Percentiles rank a stretch among this genome's conserved stretches.
Evolutionary conservation across 331 rosid genomes (phyloP).

Genomic region (Spiraea crenata): DNA sequence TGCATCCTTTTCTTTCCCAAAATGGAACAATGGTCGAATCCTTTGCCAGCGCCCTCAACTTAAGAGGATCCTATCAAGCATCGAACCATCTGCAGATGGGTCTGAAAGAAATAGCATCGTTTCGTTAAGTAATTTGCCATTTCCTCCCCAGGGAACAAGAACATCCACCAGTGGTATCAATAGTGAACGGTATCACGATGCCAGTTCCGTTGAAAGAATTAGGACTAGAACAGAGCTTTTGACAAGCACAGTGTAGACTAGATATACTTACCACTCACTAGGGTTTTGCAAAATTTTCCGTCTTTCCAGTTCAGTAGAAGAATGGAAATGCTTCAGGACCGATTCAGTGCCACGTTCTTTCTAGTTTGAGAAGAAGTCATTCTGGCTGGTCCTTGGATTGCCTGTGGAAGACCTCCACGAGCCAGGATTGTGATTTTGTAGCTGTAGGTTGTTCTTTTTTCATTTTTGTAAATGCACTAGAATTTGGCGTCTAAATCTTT

Average conservation of each 20-base stretch:
- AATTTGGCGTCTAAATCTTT: neutral
- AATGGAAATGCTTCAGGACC: constrained; percentile 6
- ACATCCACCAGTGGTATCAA: constrained; percentile 38
- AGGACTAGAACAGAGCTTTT: constrained; percentile 60
- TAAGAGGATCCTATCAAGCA: constrained; percentile 49
- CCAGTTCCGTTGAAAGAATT: constrained; percentile 44
- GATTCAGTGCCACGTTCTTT: constrained; percentile 11
- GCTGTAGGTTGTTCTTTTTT: constrained; percentile 30
- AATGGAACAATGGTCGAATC: constrained; percentile 82
- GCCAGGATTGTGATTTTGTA: constrained; percentile 30
- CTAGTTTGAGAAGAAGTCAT: neutral
- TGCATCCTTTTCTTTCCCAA: constrained; percentile 57
- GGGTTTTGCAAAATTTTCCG: constrained; percentile 6
- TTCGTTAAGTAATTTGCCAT: constrained; percentile 46
- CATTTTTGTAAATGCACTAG: constrained; percentile 13
- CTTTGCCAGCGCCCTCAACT: constrained; percentile 73
- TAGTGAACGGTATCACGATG: constrained; percentile 39
- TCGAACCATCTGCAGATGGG: constrained; percentile 46
- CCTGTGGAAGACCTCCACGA: constrained; percentile 2
- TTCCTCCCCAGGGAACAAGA: constrained; percentile 41
- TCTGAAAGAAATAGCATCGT: constrained; percentile 37
- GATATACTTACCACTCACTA: constrained; percentile 12
- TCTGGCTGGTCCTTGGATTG: constrained; percentile 7
- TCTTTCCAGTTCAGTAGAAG: constrained; percentile 18
- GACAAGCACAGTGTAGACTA: constrained; percentile 50